A percentile compares a stretch with the other conserved stretches of the same genome.
phyloP scores from a whole-genome alignment of 345 rosid species.

The Murraya paniculata region DNA sequence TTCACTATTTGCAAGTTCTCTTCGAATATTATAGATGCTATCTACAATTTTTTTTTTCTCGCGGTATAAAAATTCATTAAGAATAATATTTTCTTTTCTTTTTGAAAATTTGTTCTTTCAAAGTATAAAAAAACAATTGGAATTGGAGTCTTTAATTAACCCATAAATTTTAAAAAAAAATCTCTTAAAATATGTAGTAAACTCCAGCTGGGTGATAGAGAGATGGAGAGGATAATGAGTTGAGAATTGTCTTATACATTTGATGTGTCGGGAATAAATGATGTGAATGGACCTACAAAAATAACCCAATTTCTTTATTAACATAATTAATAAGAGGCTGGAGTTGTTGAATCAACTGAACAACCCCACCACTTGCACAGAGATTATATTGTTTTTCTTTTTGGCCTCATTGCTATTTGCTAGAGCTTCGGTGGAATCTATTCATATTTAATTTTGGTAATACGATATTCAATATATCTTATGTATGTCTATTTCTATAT shows the following conservation, averaged over 20 bases:
- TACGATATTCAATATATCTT: neutral
- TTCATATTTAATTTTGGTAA: slow-evolving; percentile 1
- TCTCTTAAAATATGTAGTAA: no score
- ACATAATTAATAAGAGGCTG: neutral
- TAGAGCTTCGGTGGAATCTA: slow-evolving; percentile 35
- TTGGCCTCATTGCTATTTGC: slow-evolving; percentile 13
- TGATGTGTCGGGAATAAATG: slow-evolving; percentile 49
- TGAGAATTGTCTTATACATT: slow-evolving; percentile 25
- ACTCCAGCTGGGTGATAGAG: neutral
- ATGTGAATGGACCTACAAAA: slow-evolving; percentile 42
- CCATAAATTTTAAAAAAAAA: no score
- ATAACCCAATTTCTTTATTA: neutral
- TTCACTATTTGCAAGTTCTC: no score
- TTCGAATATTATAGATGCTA: no score
- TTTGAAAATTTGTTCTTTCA: no score
- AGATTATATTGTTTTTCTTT: slow-evolving; percentile 6
- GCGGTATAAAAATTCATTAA: no score
- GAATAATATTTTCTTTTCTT: no score
- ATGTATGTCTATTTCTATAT: neutral
- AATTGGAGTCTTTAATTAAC: no score
- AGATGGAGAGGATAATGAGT: slow-evolving; percentile 5
- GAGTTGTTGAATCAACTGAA: slow-evolving; percentile 1
- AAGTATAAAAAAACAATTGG: no score
- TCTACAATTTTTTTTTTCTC: no score
- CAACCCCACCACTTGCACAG: slow-evolving; percentile 32